Conservation (phyloP, 2,329 filamentous ascomycete genomes). For the Sclerotinia sclerotiorum region DNA sequence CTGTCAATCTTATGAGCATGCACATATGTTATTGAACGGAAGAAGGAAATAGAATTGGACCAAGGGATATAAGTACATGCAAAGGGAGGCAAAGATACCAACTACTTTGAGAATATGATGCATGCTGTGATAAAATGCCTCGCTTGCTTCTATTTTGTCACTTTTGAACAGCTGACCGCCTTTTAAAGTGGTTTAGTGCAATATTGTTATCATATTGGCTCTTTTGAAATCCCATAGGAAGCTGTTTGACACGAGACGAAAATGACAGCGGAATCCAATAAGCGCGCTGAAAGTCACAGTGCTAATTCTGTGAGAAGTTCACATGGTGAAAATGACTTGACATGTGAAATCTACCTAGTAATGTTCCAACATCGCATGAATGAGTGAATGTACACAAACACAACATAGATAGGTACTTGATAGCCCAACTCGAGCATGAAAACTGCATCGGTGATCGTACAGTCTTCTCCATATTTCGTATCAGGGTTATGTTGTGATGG, state of each 20-base stretch:
- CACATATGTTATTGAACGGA: conserved; percentile 10
- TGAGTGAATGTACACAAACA: background rate
- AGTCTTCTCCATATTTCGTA: background rate
- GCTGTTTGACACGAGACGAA: background rate
- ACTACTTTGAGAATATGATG: background rate
- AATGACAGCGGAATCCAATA: conserved; percentile 11
- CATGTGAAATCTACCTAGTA: background rate
- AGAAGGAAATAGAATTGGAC: background rate
- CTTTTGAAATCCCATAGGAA: conserved; percentile 8
- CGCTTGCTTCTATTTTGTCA: conserved; percentile 11
- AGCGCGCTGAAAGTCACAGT: background rate
- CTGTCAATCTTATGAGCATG: conserved; percentile 31
- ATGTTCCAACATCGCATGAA: background rate
- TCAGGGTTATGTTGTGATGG: background rate
- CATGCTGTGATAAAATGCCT: conserved; percentile 5
- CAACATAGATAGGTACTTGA: background rate
- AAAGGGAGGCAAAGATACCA: conserved; percentile 13
- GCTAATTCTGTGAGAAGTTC: background rate
- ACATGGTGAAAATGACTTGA: background rate
- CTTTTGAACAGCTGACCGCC: conserved; percentile 18
- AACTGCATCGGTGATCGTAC: background rate
- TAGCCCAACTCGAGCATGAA: background rate
- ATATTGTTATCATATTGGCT: conserved; percentile 1
- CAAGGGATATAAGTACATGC: background rate
- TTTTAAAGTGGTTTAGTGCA: background rate